A percentile compares a stretch with the other conserved stretches of the same genome.
Conservation (phyloP, 2,329 filamentous ascomycete species). For the Setomelanomma holmii region DNA sequence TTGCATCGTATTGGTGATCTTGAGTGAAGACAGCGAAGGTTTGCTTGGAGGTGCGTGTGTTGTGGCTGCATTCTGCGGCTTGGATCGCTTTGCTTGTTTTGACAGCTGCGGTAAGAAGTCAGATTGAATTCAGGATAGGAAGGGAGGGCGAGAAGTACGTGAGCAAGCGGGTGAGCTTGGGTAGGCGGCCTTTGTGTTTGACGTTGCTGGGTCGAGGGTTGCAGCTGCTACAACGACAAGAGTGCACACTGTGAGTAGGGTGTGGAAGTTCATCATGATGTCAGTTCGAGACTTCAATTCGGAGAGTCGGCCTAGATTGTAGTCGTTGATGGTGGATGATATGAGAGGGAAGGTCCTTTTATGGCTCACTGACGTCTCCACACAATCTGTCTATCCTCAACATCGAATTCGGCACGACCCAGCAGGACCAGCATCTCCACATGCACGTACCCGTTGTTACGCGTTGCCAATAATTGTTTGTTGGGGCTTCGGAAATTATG, state of each 20-base stretch:
- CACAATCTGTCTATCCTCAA: background rate
- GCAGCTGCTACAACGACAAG: slow-evolving; percentile 30
- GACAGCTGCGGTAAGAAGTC: slow-evolving; percentile 15
- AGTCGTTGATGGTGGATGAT: background rate
- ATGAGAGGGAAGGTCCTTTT: background rate
- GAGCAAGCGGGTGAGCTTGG: slow-evolving; percentile 36
- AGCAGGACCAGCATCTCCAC: background rate
- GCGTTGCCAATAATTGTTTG: background rate
- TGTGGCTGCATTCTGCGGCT: slow-evolving; percentile 53
- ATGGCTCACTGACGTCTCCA: background rate
- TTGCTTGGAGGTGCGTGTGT: slow-evolving; percentile 47
- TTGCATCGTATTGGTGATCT: slow-evolving; percentile 55
- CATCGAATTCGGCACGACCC: background rate
- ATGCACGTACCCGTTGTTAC: background rate
- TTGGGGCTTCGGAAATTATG: background rate
- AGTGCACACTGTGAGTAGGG: slow-evolving; percentile 14
- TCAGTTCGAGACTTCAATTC: background rate
- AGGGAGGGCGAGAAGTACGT: slow-evolving; percentile 7
- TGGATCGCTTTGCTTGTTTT: slow-evolving; percentile 49
- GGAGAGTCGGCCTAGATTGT: background rate
- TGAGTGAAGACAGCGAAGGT: slow-evolving; percentile 53
- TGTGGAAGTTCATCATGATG: background rate
- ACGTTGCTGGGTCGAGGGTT: slow-evolving; percentile 46
- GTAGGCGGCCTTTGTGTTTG: slow-evolving; percentile 47
- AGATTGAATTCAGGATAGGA: background rate